phyloP scores from a whole-genome alignment of 1,284 basidiomycete species.

The Vanrija sp. region DNA sequence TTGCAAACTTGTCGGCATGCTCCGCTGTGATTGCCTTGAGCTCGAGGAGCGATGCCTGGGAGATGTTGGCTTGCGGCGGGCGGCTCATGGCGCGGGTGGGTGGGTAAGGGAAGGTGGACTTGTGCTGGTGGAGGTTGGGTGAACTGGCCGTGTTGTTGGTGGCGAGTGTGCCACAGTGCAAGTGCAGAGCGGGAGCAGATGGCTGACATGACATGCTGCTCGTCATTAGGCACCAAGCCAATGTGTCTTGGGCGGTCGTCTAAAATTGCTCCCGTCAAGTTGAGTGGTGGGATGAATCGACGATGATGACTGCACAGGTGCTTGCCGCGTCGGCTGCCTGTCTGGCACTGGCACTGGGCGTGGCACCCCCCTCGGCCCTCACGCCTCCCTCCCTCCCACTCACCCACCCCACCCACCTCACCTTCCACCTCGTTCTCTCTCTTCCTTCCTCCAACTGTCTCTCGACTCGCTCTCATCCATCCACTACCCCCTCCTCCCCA shows the following conservation, averaged over 20 bases:
- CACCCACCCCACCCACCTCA: background rate
- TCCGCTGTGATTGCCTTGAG: constrained; percentile 48
- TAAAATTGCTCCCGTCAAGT: too few relatives aligned
- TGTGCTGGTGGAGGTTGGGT: background rate
- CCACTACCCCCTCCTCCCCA: background rate
- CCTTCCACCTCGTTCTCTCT: background rate
- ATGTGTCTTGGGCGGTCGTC: too few relatives aligned
- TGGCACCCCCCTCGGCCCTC: too few relatives aligned
- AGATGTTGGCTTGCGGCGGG: constrained; percentile 16
- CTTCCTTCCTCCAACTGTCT: background rate
- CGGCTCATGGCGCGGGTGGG: background rate
- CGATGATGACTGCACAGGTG: background rate
- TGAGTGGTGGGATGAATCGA: too few relatives aligned
- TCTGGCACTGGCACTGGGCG: too few relatives aligned
- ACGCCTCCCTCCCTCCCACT: too few relatives aligned
- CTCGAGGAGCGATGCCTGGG: constrained; percentile 40
- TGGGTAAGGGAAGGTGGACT: background rate
- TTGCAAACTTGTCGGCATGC: constrained; percentile 43
- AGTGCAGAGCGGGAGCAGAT: background rate
- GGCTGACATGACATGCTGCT: too few relatives aligned
- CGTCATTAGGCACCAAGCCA: background rate
- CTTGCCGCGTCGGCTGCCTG: background rate
- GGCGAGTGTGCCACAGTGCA: background rate
- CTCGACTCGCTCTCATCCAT: constrained; percentile 5
- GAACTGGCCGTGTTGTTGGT: too few relatives aligned